These are phyloP conservation scores for Podila epicladia DNA, from an alignment of 192 early-diverging fungal genomes.

Conservation along the genomic window DNA sequence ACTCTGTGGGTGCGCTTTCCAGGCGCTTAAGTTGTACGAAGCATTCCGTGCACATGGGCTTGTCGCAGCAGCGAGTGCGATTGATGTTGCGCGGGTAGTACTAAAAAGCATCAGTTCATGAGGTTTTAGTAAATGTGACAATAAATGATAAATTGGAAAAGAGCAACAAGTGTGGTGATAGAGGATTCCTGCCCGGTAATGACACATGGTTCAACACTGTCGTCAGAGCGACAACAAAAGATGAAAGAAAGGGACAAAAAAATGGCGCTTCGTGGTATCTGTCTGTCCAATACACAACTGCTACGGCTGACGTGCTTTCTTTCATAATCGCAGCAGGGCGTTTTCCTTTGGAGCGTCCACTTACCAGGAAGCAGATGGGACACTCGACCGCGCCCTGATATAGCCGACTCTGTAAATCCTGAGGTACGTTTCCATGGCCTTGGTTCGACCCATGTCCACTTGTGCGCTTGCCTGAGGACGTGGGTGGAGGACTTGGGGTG, in stretches of 20 bases:
- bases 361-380: slow-evolving; percentile 94
- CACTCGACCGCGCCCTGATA: slow-evolving; percentile 85
- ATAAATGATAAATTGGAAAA: background rate
- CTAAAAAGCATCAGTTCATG: slow-evolving; percentile 34
- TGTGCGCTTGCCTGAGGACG: background rate
- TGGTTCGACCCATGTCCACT: background rate
- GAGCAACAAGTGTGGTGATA: background rate
- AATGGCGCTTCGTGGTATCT: too few species aligned
- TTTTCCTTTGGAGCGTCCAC: background rate
- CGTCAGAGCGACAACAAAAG: too few species aligned
- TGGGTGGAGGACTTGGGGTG: slow-evolving; percentile 22
- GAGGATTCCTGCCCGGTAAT: too few species aligned
- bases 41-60: slow-evolving; percentile 97
- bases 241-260: too few species aligned
- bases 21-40: slow-evolving; percentile 96
- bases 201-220: too few species aligned
- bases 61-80: slow-evolving; percentile 91
- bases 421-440: background rate
- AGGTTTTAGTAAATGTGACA: background rate
- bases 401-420: slow-evolving; percentile 31
- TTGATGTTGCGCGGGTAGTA: slow-evolving; percentile 95
- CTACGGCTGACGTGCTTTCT: background rate
- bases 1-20: slow-evolving; percentile 67
- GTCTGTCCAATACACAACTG: background rate
- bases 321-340: background rate